phyloP scores from a whole-genome alignment of 352 stramenopile species.

The Globisporangium radiosum region DNA sequence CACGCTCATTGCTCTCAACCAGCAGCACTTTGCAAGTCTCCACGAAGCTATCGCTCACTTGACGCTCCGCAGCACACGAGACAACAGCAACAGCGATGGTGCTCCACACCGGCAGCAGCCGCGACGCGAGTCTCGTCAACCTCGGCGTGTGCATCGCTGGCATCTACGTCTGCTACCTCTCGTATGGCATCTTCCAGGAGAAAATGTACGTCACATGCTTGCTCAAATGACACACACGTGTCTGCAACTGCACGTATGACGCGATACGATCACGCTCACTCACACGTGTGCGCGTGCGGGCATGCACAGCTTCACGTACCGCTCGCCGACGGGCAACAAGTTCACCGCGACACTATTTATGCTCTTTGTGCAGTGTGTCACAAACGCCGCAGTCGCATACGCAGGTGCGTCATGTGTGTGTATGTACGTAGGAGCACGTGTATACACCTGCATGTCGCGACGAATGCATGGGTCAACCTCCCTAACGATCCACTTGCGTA shows the following conservation, averaged over 20 bases:
- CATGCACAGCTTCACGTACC: constrained; percentile 77
- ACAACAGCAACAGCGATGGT: constrained; percentile 15
- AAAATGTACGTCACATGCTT: constrained; percentile 73
- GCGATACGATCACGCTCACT: too few species aligned
- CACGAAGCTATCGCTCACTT: not conserved
- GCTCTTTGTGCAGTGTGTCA: constrained; percentile 90
- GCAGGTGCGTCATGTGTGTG: constrained; percentile 19
- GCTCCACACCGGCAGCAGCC: constrained; percentile 29
- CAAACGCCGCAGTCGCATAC: constrained; percentile 85
- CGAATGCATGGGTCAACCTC: too few species aligned
- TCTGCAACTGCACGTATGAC: too few species aligned
- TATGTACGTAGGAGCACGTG: not conserved
- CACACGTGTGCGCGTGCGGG: not conserved
- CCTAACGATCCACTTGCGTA: too few species aligned
- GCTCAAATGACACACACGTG: too few species aligned
- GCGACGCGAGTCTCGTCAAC: constrained; percentile 72
- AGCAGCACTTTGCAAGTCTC: not conserved
- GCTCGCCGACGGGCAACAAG: constrained; percentile 69
- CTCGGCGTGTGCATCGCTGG: constrained; percentile 79
- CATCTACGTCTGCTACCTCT: constrained; percentile 92
- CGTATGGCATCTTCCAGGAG: constrained; percentile 91
- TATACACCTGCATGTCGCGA: not conserved
- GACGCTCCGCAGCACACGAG: not conserved
- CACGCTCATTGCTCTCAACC: too few species aligned
- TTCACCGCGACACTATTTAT: constrained; percentile 91